Conservation (phyloP, 1,284 basidiomycete genomes). For the Athelia psychrophila region DNA sequence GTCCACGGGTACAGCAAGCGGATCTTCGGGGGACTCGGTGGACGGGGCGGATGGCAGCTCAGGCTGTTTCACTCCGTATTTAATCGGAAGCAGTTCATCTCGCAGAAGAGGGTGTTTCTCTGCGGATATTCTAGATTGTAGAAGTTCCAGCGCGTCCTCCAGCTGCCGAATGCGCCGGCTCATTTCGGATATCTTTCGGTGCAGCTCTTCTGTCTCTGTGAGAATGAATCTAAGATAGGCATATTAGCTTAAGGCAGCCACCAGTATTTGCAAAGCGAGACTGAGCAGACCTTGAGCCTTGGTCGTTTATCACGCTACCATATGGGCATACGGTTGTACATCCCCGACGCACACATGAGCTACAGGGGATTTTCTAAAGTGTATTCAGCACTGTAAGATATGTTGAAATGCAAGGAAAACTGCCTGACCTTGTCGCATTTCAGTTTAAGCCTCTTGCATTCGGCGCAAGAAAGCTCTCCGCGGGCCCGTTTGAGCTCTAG, state of each 20-base stretch:
- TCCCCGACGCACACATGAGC: background rate
- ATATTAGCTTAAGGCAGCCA: background rate
- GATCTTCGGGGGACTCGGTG: no score
- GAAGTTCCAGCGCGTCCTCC: conserved; percentile 33
- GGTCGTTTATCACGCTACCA: conserved; percentile 23
- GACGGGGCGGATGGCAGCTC: background rate
- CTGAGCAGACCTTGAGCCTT: conserved; percentile 7
- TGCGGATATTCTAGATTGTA: background rate
- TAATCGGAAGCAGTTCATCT: conserved; percentile 32
- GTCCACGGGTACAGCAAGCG: no score
- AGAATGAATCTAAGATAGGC: conserved; percentile 29
- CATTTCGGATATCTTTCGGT: conserved; percentile 39
- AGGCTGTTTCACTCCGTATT: conserved; percentile 13
- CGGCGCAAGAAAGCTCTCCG: background rate
- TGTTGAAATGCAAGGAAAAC: conserved; percentile 25
- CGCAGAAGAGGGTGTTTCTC: conserved; percentile 28
- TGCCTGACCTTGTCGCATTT: conserved; percentile 36
- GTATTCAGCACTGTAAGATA: background rate
- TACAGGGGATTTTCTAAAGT: background rate
- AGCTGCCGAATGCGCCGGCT: conserved; percentile 38
- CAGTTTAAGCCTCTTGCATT: conserved; percentile 27
- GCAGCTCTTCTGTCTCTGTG: conserved; percentile 39
- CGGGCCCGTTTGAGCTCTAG: background rate
- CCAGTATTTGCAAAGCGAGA: background rate
- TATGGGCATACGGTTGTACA: background rate